Evolutionary conservation across 805 yeast genomes (phyloP), one percentile per base, ranked within the genome.

Genomic region (Sugiyamaella marilandica): DNA sequence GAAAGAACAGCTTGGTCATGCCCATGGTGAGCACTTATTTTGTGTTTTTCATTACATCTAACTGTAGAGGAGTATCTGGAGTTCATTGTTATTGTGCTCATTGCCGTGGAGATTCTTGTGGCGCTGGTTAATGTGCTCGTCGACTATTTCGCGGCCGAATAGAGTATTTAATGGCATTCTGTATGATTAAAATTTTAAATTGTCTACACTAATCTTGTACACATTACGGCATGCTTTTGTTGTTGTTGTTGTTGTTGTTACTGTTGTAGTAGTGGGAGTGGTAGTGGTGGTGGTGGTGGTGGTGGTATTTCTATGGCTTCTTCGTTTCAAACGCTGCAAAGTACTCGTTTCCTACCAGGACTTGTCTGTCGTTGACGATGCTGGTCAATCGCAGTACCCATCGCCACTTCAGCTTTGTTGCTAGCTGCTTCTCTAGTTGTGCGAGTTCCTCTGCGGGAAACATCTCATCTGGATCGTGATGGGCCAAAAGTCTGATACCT

Each of bases 1-100:
- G 62, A 94, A 94, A 68, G 99, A 94, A 65, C 99, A 94, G 70
- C 76, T 92, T 62, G 97, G 97, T 1, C 98, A 92, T 69, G 85
- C 94, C 1, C 95, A 91, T 62, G 43, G 43, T 39, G 19, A 13
- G 43, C 16, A 16, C 9, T 36, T 9, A 9, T 60, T 75, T 92
- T 57, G 98, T 92, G 65, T 84, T 88, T 60, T 39, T 39, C 5
- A 21, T n/a, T 5, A 5, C 16, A 21, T 10, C 21, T n/a, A 39
- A 13, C 19, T 16, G 13, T 21, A 39, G 52, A 49, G 37, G 52
- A 49, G 33, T 49, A 49, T 33, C 34, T 49, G 18, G 52, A 49
- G 47, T 49, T 49, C 21, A 86, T 92, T 36, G 97, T 94, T 16
- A 90, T 94, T 51, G 83, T 90, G 21, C 73, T 94, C 49, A 95